Evolutionary conservation across 2,329 filamentous ascomycete species (phyloP), one percentile per base, ranked within the genome.

Genomic region (Colletotrichum tropicale): DNA sequence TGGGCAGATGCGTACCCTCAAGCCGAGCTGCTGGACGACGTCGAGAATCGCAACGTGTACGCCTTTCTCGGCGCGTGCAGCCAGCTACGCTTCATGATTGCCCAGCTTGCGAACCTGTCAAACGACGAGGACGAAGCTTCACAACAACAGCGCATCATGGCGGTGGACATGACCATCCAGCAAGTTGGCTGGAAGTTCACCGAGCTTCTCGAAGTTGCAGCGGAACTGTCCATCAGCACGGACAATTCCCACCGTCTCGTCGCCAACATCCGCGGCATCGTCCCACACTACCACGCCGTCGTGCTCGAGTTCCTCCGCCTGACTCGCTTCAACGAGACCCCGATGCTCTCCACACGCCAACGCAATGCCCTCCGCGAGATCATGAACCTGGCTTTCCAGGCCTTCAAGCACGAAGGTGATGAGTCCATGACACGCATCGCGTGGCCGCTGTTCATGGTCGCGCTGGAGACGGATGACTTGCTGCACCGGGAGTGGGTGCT

Each of bases 361-460:
- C 73, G 75, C 9, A 74, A 71, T 10, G 68, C 74, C 8, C 70
- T 76, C 4, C 36, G 76, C 7, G 71, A 76, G 13, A 82, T 83
- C 18, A 82, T 84, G 76, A 82, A 81, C 16, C 76, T 85, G 6
- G 81, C 82, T 3, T 81, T 82, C 36, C 83, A 84, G 43, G 79
- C 80, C 15, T 82, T 81, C 61, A 82, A 81, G 48, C 80, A 85
- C 64, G 79, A 79, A 5, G 83, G 83, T 7, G 78, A 82, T 8
- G 79, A 81, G n/a, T 79, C 81, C 8, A 80, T 84, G 62, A 73
- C 81, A 8, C 79, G 82, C 43, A 78, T 84, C 18, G 81, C 83
- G 0, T 84, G 83, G 81, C 82, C 83, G 7, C 76, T 85, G 8
- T 84, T 85, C 70, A 79, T 83, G n/a, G 83, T 80, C 6, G 83